Conservation (phyloP, 2,329 filamentous ascomycete genomes). For the Ophiocordyceps camponoti-floridani region DNA sequence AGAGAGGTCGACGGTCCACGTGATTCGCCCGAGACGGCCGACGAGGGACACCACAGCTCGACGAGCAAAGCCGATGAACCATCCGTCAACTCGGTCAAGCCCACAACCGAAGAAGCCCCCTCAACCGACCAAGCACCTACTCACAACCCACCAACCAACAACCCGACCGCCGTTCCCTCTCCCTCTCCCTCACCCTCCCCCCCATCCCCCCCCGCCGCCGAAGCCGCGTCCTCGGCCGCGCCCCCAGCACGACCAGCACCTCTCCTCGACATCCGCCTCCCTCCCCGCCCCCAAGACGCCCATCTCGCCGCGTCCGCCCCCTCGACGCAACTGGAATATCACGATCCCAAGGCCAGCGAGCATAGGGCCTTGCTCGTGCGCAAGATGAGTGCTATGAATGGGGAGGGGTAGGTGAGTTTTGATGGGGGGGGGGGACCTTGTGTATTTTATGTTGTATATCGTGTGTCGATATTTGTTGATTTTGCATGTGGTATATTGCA, state of each 20-base stretch:
- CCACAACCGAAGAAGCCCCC: constrained; percentile 13
- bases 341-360: constrained; percentile 28
- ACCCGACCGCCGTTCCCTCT: constrained; percentile 13
- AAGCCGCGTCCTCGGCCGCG: constrained; percentile 38
- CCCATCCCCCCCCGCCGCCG: constrained; percentile 12
- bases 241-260: constrained; percentile 30
- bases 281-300: constrained; percentile 16
- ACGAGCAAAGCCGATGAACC: too few species aligned
- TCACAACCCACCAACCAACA: too few species aligned
- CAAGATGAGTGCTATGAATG: constrained; percentile 18
- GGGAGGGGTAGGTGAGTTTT: too few species aligned
- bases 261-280: constrained; percentile 27
- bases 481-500: too few species aligned
- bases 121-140: constrained; percentile 21
- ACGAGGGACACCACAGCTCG: too few species aligned
- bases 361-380: constrained; percentile 25
- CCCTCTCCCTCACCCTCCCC: not conserved
- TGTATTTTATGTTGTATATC: too few species aligned
- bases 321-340: constrained; percentile 35
- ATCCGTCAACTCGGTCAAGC: too few species aligned
- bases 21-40: too few species aligned
- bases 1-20: too few species aligned
- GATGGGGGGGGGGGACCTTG: too few species aligned
- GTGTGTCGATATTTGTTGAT: too few species aligned
- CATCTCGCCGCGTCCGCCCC: constrained; percentile 16